Evolutionary conservation across 805 yeast genomes (phyloP).

Genomic region (Saccharomycopsis synnaedendra): DNA sequence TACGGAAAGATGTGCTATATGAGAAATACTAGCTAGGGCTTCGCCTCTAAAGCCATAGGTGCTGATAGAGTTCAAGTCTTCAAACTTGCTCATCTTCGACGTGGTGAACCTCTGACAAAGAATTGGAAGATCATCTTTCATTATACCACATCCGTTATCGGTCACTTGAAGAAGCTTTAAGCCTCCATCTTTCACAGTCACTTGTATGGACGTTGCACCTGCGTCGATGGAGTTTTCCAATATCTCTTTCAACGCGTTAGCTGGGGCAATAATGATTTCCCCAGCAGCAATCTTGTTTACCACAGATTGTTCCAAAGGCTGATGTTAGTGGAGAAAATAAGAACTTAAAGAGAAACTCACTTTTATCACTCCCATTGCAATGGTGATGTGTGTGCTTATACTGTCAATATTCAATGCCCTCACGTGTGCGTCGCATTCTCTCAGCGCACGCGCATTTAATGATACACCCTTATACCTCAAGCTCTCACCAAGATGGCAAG

Average conservation of each 20-base stretch:
- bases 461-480: no score
- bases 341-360: neutral
- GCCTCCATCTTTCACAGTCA: slow-evolving; percentile 87
- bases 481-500: no score
- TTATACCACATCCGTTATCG: slow-evolving; percentile 83
- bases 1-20: slow-evolving; percentile 72
- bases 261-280: slow-evolving; percentile 87
- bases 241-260: slow-evolving; percentile 88
- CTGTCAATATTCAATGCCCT: no score
- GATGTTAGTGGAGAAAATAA: slow-evolving; percentile 1
- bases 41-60: slow-evolving; percentile 97
- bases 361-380: slow-evolving; percentile 9
- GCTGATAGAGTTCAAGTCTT: slow-evolving; percentile 56
- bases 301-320: slow-evolving; percentile 54
- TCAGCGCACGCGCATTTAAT: no score
- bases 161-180: slow-evolving; percentile 73
- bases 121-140: slow-evolving; percentile 56
- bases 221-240: slow-evolving; percentile 93
- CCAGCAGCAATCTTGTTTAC: slow-evolving; percentile 95
- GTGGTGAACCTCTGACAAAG: slow-evolving; percentile 92
- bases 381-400: no score
- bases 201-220: slow-evolving; percentile 57
- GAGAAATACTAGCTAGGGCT: slow-evolving; percentile 90
- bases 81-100: slow-evolving; percentile 64
- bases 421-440: no score